Percentiles rank a stretch among this genome's conserved stretches.
Evolutionary conservation across 495 filamentous ascomycete species (phyloP).

Genomic region (Aspergillus kassunensis): DNA sequence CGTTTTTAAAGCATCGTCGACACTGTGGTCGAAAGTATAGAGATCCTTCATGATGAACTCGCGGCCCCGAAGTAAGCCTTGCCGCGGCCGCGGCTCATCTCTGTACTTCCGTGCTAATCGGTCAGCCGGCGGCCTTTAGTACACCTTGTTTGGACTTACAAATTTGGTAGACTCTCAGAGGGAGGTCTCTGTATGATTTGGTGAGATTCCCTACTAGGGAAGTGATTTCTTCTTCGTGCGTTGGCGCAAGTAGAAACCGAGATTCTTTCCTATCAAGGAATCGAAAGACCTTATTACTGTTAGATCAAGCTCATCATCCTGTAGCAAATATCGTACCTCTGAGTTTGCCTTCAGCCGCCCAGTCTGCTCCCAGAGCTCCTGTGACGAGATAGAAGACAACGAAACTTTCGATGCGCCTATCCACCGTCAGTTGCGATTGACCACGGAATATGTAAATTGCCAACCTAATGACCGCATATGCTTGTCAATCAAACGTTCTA

Average conservation of each 20-base stretch:
- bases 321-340: conserved; percentile 47
- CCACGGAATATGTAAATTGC: conserved; percentile 11
- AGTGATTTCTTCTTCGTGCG: conserved; percentile 96
- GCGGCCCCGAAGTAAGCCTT: conserved; percentile 82
- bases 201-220: conserved; percentile 65
- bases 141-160: conserved; percentile 44
- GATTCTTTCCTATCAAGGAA: conserved; percentile 75
- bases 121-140: conserved; percentile 5
- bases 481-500: conserved; percentile 80
- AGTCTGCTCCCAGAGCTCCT: conserved; percentile 75
- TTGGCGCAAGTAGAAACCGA: conserved; percentile 78
- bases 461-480: conserved; percentile 78
- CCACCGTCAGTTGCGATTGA: conserved; percentile 15
- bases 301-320: conserved; percentile 8
- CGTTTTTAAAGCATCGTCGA: conserved; percentile 64
- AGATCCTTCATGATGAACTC: conserved; percentile 99
- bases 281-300: conserved; percentile 64
- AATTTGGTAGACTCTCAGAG: conserved; percentile 87
- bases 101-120: conserved; percentile 82
- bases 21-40: conserved; percentile 83
- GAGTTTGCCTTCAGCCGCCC: conserved; percentile 56
- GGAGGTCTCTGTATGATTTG: conserved; percentile 84
- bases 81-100: conserved; percentile 82
- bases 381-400: conserved; percentile 81
- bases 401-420: conserved; percentile 82